Evolutionary conservation across 164 flowering plant genomes (phyloP), one percentile per base, ranked within the genome.

Genomic region (Vitis cinerea): DNA sequence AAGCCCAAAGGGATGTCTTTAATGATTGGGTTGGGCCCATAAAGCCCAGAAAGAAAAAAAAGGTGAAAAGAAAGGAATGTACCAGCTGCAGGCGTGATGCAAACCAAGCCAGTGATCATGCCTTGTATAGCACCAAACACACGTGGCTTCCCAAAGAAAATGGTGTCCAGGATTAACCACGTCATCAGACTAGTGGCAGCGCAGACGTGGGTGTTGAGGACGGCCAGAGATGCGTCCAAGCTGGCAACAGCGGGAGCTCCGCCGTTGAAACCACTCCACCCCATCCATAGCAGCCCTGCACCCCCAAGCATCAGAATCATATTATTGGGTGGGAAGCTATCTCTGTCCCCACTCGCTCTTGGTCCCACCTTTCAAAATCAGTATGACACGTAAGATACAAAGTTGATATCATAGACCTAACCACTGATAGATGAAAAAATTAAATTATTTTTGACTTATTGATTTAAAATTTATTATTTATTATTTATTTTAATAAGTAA

Each of bases 281-380:
- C 79, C 79, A 75, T 71, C 79, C 79, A 75, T 19, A 75, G 74
- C 71, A 75, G 64, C 9, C 78, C 78, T 12, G 74, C 78, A 19
- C 78, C 78, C 8, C 71, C 68, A 8, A 75, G 68, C 74, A 67
- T 66, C 71, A 75, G 48, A 51, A 75, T 51, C 0, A 75, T 12
- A 69, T 75, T 75, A 69, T 75, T 75, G 16, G 79, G 75, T 4
- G 72, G 68, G 48, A 64, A 75, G 3, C 15, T 75, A 37, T 71
- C 72, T 10, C 71, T 66, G 61, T 71, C 79, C 44, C 67, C 67
- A 3, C 58, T 63, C 3, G n/a, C 3, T 16, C 79, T 55, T 0
- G 79, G 75, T 3, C 79, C 79, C 16, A 75, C 79, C 75, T 75
- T 16, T 17, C 27, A 12, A 27, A 27, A 23, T 23, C 13, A 59